A percentile compares a stretch with the other conserved stretches of the same genome.
These are phyloP conservation scores for Gastrolobium bilobum DNA, from an alignment of 306 rosid genomes.

Conservation along the genomic window DNA sequence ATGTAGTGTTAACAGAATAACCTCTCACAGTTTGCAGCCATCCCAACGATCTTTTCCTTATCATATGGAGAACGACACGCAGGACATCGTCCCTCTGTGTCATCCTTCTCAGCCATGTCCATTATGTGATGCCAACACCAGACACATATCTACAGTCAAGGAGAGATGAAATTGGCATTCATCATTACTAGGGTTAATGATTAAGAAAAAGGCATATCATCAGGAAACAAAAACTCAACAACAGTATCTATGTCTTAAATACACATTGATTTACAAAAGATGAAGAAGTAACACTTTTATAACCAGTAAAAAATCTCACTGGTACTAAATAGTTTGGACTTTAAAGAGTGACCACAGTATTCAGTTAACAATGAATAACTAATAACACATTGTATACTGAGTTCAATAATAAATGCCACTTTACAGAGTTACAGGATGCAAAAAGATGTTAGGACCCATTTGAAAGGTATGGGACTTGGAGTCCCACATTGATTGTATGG, in stretches of 20 bases:
- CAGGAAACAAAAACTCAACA: conserved; percentile 22
- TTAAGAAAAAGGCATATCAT: neutral
- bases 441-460: no score
- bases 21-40: conserved; percentile 93
- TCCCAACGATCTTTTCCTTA: conserved; percentile 97
- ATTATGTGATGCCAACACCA: conserved; percentile 99
- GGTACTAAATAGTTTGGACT: neutral
- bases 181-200: neutral
- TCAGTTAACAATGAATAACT: conserved; percentile 4
- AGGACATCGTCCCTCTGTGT: conserved; percentile 94
- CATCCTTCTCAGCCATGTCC: conserved; percentile 98
- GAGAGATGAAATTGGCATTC: conserved; percentile 30
- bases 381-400: neutral
- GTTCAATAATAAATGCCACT: conserved; percentile 10
- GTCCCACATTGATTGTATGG: no score
- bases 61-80: conserved; percentile 95
- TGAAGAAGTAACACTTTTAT: conserved; percentile 5
- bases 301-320: conserved; percentile 11
- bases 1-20: conserved; percentile 43
- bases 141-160: conserved; percentile 81
- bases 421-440: neutral
- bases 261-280: conserved; percentile 11
- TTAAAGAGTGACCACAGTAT: conserved; percentile 12
- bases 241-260: neutral
- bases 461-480: no score